Percentiles rank a stretch among this genome's conserved stretches.
phyloP scores from a whole-genome alignment of 2,329 filamentous ascomycete genomes.

The Aspergillus pseudonomiae region DNA sequence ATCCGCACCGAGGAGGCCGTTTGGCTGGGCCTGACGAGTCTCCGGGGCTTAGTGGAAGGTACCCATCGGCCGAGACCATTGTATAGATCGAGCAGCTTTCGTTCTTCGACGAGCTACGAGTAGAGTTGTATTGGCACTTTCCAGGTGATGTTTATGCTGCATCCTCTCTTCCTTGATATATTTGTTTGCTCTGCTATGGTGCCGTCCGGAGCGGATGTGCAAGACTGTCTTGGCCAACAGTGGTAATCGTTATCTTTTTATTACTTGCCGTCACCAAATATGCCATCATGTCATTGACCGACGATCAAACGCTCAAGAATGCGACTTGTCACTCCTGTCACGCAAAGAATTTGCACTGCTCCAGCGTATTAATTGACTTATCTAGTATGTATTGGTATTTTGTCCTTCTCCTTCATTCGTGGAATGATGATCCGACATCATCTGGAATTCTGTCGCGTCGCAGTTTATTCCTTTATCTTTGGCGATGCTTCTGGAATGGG shows the following conservation, averaged over 20 bases:
- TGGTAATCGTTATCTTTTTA: no score
- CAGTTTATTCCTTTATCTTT: neutral
- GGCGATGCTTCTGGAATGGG: neutral
- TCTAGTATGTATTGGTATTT: neutral
- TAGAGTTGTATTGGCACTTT: neutral
- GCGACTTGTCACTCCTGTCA: constrained; percentile 1
- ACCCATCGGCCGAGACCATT: constrained; percentile 19
- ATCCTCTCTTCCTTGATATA: neutral
- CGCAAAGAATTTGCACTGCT: constrained; percentile 2
- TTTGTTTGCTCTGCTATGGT: neutral
- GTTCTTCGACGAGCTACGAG: neutral
- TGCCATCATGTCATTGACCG: neutral
- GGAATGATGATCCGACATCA: neutral
- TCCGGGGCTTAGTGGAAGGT: constrained; percentile 58
- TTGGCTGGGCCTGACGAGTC: constrained; percentile 71
- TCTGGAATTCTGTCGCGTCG: neutral
- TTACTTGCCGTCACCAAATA: neutral
- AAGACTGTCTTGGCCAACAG: neutral
- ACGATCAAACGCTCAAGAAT: constrained; percentile 1
- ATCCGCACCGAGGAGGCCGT: constrained; percentile 85
- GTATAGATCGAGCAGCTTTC: neutral
- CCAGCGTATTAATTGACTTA: neutral
- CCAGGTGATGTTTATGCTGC: constrained; percentile 7
- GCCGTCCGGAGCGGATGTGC: constrained; percentile 1
- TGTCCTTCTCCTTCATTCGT: neutral